phyloP scores from a whole-genome alignment of 2,329 filamentous ascomycete species.

The Aspergillus eucalypticola region DNA sequence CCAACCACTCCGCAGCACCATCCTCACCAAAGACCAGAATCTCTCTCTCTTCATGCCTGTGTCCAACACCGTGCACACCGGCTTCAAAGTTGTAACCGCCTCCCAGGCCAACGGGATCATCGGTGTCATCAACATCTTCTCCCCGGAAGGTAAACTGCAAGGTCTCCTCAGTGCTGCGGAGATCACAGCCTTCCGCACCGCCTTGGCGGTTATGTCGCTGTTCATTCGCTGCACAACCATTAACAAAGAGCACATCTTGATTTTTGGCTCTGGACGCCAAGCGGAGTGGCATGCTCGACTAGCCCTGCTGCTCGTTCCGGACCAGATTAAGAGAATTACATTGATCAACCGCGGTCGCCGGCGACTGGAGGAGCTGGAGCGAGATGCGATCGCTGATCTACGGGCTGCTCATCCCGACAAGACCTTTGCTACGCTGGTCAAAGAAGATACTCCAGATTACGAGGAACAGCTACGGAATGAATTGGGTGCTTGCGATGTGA shows the following conservation, averaged over 20 bases:
- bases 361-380: slow-evolving; percentile 54
- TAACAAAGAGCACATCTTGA: slow-evolving; percentile 39
- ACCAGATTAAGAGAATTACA: slow-evolving; percentile 62
- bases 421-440: slow-evolving; percentile 44
- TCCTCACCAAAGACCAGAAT: slow-evolving; percentile 42
- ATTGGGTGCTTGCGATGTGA: slow-evolving; percentile 42
- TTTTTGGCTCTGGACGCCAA: slow-evolving; percentile 54
- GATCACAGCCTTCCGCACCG: slow-evolving; percentile 78
- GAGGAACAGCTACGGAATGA: slow-evolving; percentile 28
- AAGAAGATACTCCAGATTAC: slow-evolving; percentile 63
- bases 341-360: slow-evolving; percentile 71
- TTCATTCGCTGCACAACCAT: slow-evolving; percentile 49
- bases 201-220: slow-evolving; percentile 68
- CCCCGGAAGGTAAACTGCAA: slow-evolving; percentile 60
- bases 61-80: slow-evolving; percentile 62
- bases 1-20: slow-evolving; percentile 46
- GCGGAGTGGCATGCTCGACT: slow-evolving; percentile 54
- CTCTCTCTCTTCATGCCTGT: slow-evolving; percentile 76
- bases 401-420: slow-evolving; percentile 39
- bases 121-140: slow-evolving; percentile 70
- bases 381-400: slow-evolving; percentile 34
- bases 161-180: slow-evolving; percentile 73
- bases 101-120: slow-evolving; percentile 48
- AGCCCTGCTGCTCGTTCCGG: slow-evolving; percentile 49
- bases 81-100: slow-evolving; percentile 71